Evolutionary conservation across 2,329 filamentous ascomycete genomes (phyloP), one percentile per base, ranked within the genome.

Genomic region (Cercospora sesami): DNA sequence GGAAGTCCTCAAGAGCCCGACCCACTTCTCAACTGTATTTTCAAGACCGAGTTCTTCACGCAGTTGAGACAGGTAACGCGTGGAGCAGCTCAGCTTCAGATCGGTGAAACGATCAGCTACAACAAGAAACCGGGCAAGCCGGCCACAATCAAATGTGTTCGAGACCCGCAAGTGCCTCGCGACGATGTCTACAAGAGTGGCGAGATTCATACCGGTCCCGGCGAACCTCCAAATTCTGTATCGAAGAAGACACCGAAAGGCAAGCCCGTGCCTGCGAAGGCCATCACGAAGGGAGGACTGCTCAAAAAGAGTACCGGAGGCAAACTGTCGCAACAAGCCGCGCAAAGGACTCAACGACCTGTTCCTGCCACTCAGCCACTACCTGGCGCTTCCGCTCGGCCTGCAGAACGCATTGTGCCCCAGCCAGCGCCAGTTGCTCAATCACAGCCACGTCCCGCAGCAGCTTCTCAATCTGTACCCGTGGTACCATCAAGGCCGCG

Each of bases 41-140:
- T 99, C 80, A 99, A 99, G 84, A 99, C 95, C 0, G 95, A 99
- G 77, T 90, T 99, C 80, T 96, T 98, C 77, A 96, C 94, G 0
- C 94, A 97, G 71, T 89, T 99, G 82, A 89, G 90, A 77, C 89
- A 88, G 61, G 88, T 89, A 63, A 91, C 96, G 80, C 89, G 91
- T 3, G 92, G 91, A 8, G 89, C 91, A 9, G 87, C 96, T 77
- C 93, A 89, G 77, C 81, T 99, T 59, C 93, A 91, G 80, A 90
- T 98, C 70, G 88, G 84, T n/a, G 90, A 95, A 30, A 86, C 85
- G 68, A 94, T 99, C 73, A 92, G 97, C 78, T 99, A 97, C 80
- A 94, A 94, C 77, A 99, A 98, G 86, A 99, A 99, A 81, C 95
- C 95, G 1, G 92, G 92, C 65, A 99, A 99, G 83, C 86, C 92